A percentile compares a stretch with the other conserved stretches of the same genome.
Conservation (phyloP, 164 flowering plant genomes). For the Aristolochia contorta region DNA sequence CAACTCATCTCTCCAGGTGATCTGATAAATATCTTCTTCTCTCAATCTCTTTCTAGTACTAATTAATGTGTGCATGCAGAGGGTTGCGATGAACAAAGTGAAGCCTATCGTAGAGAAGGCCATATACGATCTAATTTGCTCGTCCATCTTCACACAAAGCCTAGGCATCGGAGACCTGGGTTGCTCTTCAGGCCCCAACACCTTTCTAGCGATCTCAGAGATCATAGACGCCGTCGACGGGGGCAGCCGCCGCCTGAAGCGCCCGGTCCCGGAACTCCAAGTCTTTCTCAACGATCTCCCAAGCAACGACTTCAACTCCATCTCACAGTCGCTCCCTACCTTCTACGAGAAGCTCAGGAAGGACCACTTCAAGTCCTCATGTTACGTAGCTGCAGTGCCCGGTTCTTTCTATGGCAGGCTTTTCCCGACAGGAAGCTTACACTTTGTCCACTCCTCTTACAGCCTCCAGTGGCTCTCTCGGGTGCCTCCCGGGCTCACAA, state of each 20-base stretch:
- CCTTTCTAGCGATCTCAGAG: constrained; percentile 25
- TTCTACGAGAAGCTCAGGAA: constrained; percentile 18
- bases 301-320: constrained; percentile 43
- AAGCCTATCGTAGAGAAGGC: constrained; percentile 29
- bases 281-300: constrained; percentile 52
- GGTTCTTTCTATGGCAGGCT: constrained; percentile 61
- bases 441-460: constrained; percentile 53
- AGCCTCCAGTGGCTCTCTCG: constrained; percentile 41
- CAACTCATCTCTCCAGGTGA: constrained; percentile 8
- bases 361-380: constrained; percentile 11
- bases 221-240: constrained; percentile 19
- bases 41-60: too few relatives aligned
- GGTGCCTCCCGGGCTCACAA: not conserved
- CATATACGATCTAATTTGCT: constrained; percentile 20
- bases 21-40: too few relatives aligned
- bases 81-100: not conserved
- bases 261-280: constrained; percentile 23
- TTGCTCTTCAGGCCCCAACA: constrained; percentile 67
- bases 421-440: constrained; percentile 29
- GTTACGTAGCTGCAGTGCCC: constrained; percentile 41
- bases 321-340: constrained; percentile 24
- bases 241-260: constrained; percentile 4
- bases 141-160: constrained; percentile 7
- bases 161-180: constrained; percentile 49
- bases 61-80: not conserved